Evolutionary conservation across 208 protist species (phyloP), one percentile per base, ranked within the genome.

Genomic region (Endotrypanum monterogeii): DNA sequence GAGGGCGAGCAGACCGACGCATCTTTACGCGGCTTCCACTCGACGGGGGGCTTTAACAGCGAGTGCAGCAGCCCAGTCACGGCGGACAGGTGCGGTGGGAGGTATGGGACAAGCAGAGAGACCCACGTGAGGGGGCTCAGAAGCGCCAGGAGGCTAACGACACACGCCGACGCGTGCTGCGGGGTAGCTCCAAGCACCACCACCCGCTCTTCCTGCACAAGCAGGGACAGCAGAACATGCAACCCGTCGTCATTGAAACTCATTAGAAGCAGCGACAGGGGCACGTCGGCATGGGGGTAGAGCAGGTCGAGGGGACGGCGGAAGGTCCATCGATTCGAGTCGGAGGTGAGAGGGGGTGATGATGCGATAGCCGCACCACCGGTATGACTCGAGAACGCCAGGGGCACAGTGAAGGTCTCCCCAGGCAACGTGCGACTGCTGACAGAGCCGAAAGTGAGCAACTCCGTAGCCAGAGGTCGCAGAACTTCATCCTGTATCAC

Each of bases 121-220:
- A 82, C 78, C 88, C 88, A 95, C 18, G 76, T 54, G 51, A 94
- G 76, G 0, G 91, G 91, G 23, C 78, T 39, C 51, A 95, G 72
- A 39, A 95, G 71, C n/a, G 82, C 76, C 14, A 83, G 76, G 6
- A 83, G 76, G 70, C 85, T 89, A 37, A 92, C 74, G n/a, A 88
- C 91, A 55, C 91, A 95, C 28, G 91, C 88, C 0, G 89, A 84
- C 8, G 89, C 91, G 77, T 95, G 91, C 74, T 95, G 91, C 16
- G 91, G 77, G 1, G 86, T 91, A 55, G 80, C 81, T 4, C 89
- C 91, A 66, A 95, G 81, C 57, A 95, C 78, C 7, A 95, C 78
- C 11, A 95, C 62, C 20, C 87, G 83, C 62, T 79, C 78, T 67
- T 91, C 87, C 44, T 88, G 84, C 67, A 84, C 11, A 8, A 95